These are phyloP conservation scores for Puccinia hordei DNA, from an alignment of 1,284 basidiomycete species.

Conservation along the genomic window DNA sequence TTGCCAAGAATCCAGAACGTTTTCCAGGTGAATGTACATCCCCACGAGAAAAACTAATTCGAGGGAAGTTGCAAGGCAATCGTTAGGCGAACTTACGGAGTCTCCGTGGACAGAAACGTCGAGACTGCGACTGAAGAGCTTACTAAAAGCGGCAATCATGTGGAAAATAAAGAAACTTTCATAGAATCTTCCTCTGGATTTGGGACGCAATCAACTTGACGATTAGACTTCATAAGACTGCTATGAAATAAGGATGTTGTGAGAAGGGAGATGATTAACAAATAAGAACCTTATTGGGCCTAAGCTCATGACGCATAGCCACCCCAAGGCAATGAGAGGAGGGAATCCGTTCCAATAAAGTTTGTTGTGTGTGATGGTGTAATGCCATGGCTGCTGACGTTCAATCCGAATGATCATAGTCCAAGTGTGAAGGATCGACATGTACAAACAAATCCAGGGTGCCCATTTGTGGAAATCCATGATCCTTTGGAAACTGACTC, in stretches of 20 bases:
- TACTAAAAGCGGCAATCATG: conserved; percentile 41
- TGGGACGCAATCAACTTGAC: neutral
- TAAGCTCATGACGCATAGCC: conserved; percentile 49
- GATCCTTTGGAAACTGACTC: conserved; percentile 23
- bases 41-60: conserved; percentile 9
- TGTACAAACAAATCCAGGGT: conserved; percentile 48
- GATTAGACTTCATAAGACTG: neutral
- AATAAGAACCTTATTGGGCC: conserved; percentile 36
- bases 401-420: conserved; percentile 35
- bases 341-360: conserved; percentile 44
- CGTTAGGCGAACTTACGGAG: neutral
- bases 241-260: neutral
- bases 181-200: conserved; percentile 44
- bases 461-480: conserved; percentile 50
- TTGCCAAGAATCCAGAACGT: conserved; percentile 30
- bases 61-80: no score
- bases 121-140: neutral
- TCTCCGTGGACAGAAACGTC: neutral
- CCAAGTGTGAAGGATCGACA: conserved; percentile 46
- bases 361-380: conserved; percentile 15
- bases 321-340: conserved; percentile 38
- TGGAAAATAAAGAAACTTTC: conserved; percentile 45
- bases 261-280: no score
- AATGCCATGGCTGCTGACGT: conserved; percentile 35
- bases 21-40: conserved; percentile 36